Evolutionary conservation across 257 asterid species (phyloP).

Genomic region (Orobanche coerulescens): DNA sequence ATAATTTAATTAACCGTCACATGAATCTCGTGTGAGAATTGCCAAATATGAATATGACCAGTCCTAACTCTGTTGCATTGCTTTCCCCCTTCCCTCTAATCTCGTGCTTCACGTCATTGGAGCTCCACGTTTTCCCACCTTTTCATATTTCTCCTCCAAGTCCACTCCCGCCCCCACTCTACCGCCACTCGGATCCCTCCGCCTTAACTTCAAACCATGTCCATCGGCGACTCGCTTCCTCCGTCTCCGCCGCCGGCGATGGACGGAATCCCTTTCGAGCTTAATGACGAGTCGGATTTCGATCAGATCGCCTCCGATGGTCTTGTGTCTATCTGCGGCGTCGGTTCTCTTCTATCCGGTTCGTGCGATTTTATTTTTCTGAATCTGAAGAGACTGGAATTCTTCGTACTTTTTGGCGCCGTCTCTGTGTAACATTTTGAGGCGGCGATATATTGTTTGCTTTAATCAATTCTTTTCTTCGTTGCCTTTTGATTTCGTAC

Average conservation of each 20-base stretch:
- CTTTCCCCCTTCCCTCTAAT: neutral
- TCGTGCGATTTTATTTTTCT: neutral
- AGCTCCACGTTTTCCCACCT: conserved; percentile 8
- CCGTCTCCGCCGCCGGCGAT: conserved; percentile 7
- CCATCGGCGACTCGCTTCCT: conserved; percentile 15
- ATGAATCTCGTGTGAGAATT: no score
- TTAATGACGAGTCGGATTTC: conserved; percentile 40
- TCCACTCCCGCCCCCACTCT: neutral
- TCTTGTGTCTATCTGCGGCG: conserved; percentile 47
- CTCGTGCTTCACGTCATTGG: neutral
- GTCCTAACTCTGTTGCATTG: neutral
- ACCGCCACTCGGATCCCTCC: no score
- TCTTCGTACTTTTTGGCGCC: no score
- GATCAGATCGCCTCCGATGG: conserved; percentile 47
- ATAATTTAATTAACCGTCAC: no score
- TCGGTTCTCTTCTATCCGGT: conserved; percentile 27
- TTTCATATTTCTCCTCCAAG: neutral
- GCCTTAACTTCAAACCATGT: conserved; percentile 12
- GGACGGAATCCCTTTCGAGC: conserved; percentile 29
- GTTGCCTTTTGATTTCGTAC: neutral
- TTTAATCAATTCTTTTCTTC: neutral
- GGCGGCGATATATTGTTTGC: no score
- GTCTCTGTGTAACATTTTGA: no score
- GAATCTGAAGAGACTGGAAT: no score
- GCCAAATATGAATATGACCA: no score